These are phyloP conservation scores for Saitozyma sp. DNA, from an alignment of 768 basidiomycete genomes.

Conservation along the genomic window DNA sequence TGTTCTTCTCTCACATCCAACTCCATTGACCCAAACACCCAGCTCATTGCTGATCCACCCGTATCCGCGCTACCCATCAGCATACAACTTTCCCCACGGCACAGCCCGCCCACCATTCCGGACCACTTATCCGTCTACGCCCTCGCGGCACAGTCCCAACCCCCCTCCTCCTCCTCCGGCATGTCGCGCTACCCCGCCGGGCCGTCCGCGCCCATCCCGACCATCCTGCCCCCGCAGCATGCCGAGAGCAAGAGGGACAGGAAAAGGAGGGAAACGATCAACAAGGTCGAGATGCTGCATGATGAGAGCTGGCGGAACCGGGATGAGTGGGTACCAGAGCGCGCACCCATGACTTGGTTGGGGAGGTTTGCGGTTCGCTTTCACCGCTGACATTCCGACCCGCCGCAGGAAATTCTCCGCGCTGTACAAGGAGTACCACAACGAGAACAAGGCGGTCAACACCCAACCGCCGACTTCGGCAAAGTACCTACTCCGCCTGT, in stretches of 20 bases:
- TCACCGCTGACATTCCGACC: constrained; percentile 2
- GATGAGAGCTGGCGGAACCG: constrained; percentile 52
- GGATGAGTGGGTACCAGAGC: constrained; percentile 45
- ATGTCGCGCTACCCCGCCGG: constrained; percentile 6
- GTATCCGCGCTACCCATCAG: too few species aligned
- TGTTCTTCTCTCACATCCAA: too few species aligned
- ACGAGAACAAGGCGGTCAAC: constrained; percentile 45
- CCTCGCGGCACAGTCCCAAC: background rate
- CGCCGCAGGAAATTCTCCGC: constrained; percentile 48
- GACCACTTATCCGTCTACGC: too few species aligned
- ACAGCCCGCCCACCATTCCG: too few species aligned
- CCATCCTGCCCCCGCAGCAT: constrained; percentile 43
- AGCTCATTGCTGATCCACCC: too few species aligned
- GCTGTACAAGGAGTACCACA: constrained; percentile 47
- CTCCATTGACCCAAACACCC: too few species aligned
- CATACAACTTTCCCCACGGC: too few species aligned
- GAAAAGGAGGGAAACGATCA: constrained; percentile 55
- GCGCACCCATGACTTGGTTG: background rate
- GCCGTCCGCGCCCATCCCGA: constrained; percentile 7
- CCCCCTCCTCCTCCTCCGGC: background rate
- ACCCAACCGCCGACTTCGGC: constrained; percentile 45
- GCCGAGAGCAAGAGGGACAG: constrained; percentile 53
- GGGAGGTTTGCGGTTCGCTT: background rate
- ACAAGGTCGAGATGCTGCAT: constrained; percentile 55
- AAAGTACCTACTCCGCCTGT: constrained; percentile 52